Evolutionary conservation across 148 eudicot species (phyloP).

Genomic region (Bassia scoparia): DNA sequence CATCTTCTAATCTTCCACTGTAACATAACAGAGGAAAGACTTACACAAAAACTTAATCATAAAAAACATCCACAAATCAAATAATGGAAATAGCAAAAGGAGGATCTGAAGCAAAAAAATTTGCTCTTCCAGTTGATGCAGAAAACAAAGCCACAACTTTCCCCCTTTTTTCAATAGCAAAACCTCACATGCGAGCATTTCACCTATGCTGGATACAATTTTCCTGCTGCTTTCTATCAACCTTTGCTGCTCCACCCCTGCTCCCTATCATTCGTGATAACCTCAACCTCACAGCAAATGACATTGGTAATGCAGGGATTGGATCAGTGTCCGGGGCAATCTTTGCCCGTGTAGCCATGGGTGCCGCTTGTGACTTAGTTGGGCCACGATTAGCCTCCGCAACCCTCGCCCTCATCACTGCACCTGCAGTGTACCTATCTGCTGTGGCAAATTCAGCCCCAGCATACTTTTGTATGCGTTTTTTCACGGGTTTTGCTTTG

Average conservation of each 20-base stretch:
- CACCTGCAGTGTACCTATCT: conserved; percentile 55
- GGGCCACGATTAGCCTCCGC: conserved; percentile 76
- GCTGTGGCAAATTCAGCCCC: conserved; percentile 32
- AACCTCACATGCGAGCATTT: conserved; percentile 82
- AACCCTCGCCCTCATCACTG: conserved; percentile 51
- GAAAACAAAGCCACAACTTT: conserved; percentile 61
- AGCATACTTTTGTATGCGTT: conserved; percentile 35
- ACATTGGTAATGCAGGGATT: conserved; percentile 78
- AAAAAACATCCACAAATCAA: too few species aligned
- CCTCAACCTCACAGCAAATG: conserved; percentile 53
- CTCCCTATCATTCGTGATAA: conserved; percentile 71
- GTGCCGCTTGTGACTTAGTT: conserved; percentile 61
- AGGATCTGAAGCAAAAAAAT: conserved; percentile 19
- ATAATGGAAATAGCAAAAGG: neutral
- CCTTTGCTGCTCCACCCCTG: conserved; percentile 78
- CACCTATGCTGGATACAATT: conserved; percentile 77
- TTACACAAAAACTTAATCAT: too few species aligned
- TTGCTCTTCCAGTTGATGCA: conserved; percentile 55
- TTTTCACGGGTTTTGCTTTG: neutral
- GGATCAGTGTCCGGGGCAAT: conserved; percentile 79
- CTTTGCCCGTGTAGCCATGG: conserved; percentile 70
- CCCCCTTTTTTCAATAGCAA: conserved; percentile 41
- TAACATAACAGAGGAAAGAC: too few species aligned
- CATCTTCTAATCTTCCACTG: too few species aligned
- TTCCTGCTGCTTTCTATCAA: conserved; percentile 71